Conservation (phyloP, 116 monocot genomes). For the Cymodocea nodosa region DNA sequence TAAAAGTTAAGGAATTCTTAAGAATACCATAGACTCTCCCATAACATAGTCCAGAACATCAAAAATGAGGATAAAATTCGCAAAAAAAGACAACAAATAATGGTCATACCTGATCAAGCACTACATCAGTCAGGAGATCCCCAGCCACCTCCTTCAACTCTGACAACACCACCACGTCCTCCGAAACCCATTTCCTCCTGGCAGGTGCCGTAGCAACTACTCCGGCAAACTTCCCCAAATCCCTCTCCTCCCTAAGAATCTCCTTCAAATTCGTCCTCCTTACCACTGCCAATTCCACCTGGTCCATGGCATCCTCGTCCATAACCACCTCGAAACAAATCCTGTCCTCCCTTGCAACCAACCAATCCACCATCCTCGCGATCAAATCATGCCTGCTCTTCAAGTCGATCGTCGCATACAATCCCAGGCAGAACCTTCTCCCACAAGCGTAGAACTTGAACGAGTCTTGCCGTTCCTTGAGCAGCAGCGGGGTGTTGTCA, state of each 20-base stretch:
- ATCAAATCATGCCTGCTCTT: slow-evolving; percentile 72
- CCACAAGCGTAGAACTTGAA: slow-evolving; percentile 97
- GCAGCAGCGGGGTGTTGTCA: slow-evolving; percentile 70
- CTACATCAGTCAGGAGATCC: slow-evolving; percentile 71
- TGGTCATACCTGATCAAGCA: slow-evolving; percentile 76
- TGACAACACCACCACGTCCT: slow-evolving; percentile 61
- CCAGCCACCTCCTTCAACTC: slow-evolving; percentile 88
- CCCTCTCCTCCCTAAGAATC: slow-evolving; percentile 72
- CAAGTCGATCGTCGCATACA: slow-evolving; percentile 80
- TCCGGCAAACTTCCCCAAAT: slow-evolving; percentile 52
- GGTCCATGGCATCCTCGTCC: slow-evolving; percentile 91
- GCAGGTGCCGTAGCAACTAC: slow-evolving; percentile 20
- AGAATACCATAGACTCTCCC: no score
- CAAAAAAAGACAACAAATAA: no score
- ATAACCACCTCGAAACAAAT: slow-evolving; percentile 88
- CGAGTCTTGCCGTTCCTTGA: slow-evolving; percentile 78
- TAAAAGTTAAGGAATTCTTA: no score
- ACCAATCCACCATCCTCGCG: slow-evolving; percentile 29
- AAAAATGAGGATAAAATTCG: no score
- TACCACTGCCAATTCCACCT: slow-evolving; percentile 69
- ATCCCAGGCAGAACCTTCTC: slow-evolving; percentile 69
- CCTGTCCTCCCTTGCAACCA: slow-evolving; percentile 53
- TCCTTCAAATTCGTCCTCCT: slow-evolving; percentile 70
- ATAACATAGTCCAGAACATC: no score
- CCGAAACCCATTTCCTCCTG: slow-evolving; percentile 81